These are phyloP conservation scores for Niebla homalea DNA, from an alignment of 495 filamentous ascomycete genomes.

Conservation along the genomic window DNA sequence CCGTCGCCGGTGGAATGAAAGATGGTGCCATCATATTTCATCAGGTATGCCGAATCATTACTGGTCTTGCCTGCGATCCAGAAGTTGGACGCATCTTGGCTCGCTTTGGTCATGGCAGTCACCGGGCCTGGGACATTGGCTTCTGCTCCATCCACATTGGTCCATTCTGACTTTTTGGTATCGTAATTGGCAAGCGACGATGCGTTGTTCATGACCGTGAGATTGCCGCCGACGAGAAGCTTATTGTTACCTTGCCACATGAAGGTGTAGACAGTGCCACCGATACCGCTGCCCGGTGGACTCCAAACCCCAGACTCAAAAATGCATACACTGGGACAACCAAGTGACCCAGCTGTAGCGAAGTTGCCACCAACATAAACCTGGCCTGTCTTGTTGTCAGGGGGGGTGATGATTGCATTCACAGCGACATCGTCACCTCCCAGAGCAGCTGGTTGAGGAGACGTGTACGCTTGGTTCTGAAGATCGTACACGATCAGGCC, in stretches of 20 bases:
- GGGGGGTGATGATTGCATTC: conserved; percentile 55
- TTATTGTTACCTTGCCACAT: conserved; percentile 57
- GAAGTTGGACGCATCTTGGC: conserved; percentile 48
- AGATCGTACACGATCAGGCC: conserved; percentile 79
- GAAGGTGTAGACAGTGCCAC: conserved; percentile 55
- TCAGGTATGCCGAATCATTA: conserved; percentile 61
- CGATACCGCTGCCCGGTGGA: conserved; percentile 54
- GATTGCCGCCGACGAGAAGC: conserved; percentile 63
- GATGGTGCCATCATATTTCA: conserved; percentile 57
- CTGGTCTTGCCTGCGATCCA: conserved; percentile 62
- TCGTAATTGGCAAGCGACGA: conserved; percentile 67
- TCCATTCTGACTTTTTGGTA: conserved; percentile 47
- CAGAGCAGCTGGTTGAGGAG: conserved; percentile 57
- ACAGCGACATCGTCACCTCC: conserved; percentile 55
- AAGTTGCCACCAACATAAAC: conserved; percentile 84
- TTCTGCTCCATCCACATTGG: conserved; percentile 46
- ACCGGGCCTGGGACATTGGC: conserved; percentile 62
- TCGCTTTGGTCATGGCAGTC: conserved; percentile 59
- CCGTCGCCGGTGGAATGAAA: conserved; percentile 43
- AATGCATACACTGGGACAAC: conserved; percentile 68
- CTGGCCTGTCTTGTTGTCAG: conserved; percentile 40
- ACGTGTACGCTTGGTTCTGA: conserved; percentile 38
- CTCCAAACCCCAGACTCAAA: conserved; percentile 67
- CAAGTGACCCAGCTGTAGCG: conserved; percentile 63
- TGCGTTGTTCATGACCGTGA: conserved; percentile 49